Conservation (phyloP, 768 basidiomycete genomes). For the Lentinula boryana region DNA sequence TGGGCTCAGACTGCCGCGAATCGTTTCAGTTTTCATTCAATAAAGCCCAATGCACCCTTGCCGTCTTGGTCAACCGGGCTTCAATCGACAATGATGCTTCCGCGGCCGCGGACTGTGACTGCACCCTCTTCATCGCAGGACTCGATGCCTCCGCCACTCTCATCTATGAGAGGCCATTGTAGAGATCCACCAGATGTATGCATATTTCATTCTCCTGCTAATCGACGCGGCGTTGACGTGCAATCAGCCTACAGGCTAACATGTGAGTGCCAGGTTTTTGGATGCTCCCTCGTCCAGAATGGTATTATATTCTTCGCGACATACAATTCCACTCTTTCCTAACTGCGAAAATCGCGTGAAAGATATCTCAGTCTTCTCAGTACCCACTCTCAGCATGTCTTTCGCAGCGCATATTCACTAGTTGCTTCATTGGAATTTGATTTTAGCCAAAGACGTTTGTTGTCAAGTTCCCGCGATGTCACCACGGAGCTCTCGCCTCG, state of each 20-base stretch:
- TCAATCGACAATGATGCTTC: neutral
- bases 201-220: neutral
- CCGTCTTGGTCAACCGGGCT: neutral
- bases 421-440: neutral
- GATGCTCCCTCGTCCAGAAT: neutral
- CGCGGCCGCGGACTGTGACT: neutral
- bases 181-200: neutral
- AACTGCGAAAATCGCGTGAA: neutral
- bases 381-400: neutral
- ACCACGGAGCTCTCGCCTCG: neutral
- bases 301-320: neutral
- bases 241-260: neutral
- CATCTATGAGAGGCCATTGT: neutral
- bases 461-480: neutral
- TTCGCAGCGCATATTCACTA: neutral
- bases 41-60: neutral
- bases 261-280: neutral
- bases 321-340: neutral
- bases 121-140: neutral
- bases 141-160: neutral
- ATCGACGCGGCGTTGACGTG: neutral
- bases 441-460: neutral
- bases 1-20: neutral
- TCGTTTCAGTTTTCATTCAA: no score
- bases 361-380: neutral